Evolutionary conservation across 495 filamentous ascomycete genomes (phyloP), one percentile per base, ranked within the genome.

Genomic region (Hypoxylon fuscum): DNA sequence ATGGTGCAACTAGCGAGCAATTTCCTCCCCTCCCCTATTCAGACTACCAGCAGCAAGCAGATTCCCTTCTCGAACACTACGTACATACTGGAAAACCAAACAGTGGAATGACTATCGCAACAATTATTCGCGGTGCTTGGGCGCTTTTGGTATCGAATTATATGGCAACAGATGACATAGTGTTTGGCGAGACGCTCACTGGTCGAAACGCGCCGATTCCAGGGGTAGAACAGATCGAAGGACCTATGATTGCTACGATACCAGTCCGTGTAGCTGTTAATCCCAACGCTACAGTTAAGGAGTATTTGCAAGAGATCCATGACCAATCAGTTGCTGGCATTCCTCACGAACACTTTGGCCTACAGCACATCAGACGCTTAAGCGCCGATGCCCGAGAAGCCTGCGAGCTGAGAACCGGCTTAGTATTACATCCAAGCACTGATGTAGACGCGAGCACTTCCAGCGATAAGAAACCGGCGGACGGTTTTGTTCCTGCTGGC

Each of bases 311-410:
- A 27, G 42, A 70, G 0, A 74, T 91, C 1, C 85, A 89, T 42
- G 74, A 83, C 32, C 72, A 79, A 11, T 76, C 81, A 18, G 68
- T 84, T 15, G 74, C 75, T 1, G 79, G 81, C 1, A 83, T 86
- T 4, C 78, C 84, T 0, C 85, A 86, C 66, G 83, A 92, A 70
- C 87, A 90, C 43, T 79, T 84, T 66, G 89, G 89, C 5, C 77
- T 92, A 69, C 86, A 90, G 69, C 81, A 88, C 48, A 92, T 92
- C 56, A 77, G 83, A 53, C 77, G 79, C 17, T 76, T 90, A 31
- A 85, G 82, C 63, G 63, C 74, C 0, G 87, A 90, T 60, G 83
- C 88, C 3, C 77, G 83, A 29, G 76, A 84, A 59, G 88, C 88
- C 11, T 89, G 87, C 52, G 86, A 88, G 51, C 80, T 88, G 14